Percentiles rank a stretch among this genome's conserved stretches.
Evolutionary conservation across 2,329 filamentous ascomycete genomes (phyloP).

Genomic region (Diplocarpon rosae): DNA sequence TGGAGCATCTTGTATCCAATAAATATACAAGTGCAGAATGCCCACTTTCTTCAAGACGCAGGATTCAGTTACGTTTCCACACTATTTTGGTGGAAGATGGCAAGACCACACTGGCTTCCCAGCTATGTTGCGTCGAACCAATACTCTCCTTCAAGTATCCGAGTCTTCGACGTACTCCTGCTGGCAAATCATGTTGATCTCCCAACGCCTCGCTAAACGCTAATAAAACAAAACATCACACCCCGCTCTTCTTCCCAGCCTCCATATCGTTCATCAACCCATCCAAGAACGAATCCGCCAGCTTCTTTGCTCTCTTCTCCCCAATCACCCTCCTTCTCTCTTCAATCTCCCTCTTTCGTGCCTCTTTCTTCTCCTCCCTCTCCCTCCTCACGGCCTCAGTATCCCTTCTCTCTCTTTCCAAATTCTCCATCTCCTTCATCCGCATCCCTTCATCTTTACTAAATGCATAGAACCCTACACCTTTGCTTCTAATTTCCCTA

Average conservation of each 20-base stretch:
- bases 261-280: conserved; percentile 34
- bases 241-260: not conserved
- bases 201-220: conserved; percentile 4
- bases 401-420: conserved; percentile 59
- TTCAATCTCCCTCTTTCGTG: conserved; percentile 53
- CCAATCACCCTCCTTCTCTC: conserved; percentile 33
- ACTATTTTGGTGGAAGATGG: no score
- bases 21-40: no score
- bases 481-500: conserved; percentile 74
- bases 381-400: conserved; percentile 39
- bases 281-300: conserved; percentile 64
- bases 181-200: not conserved
- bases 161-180: not conserved
- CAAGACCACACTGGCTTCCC: no score
- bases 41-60: no score
- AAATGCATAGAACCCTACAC: conserved; percentile 87
- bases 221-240: not conserved
- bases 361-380: conserved; percentile 45
- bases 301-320: conserved; percentile 48
- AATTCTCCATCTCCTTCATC: conserved; percentile 59
- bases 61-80: no score
- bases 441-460: conserved; percentile 60
- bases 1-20: no score
- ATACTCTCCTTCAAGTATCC: no score
- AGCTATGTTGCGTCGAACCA: no score